Conservation (phyloP, 2,329 filamentous ascomycete species). For the Fusarium odoratissimum region DNA sequence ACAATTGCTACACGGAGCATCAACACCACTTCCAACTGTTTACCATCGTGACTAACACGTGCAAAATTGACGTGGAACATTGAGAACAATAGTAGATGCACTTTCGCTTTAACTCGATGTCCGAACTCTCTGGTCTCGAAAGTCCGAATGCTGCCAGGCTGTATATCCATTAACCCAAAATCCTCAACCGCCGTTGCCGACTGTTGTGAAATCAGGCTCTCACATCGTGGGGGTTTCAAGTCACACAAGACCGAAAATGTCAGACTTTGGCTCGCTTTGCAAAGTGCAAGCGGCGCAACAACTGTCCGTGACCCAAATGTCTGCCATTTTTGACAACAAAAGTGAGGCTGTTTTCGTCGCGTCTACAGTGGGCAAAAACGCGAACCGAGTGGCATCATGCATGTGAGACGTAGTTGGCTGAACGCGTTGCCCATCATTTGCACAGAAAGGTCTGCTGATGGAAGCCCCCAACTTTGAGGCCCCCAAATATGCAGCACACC, state of each 20-base stretch:
- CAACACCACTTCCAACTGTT: not conserved
- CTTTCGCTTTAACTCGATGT: not conserved
- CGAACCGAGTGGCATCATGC: not conserved
- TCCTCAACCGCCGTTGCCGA: not conserved
- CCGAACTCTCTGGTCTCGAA: not conserved
- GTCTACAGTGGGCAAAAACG: not conserved
- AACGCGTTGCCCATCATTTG: not conserved
- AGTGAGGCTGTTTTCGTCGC: accelerated
- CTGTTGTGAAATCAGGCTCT: no score
- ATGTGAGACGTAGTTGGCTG: not conserved
- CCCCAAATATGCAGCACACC: not conserved
- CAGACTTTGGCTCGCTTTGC: accelerated
- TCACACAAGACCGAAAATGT: accelerated
- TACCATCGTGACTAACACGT: no score
- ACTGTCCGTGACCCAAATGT: no score
- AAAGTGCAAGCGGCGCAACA: accelerated
- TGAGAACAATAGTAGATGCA: not conserved
- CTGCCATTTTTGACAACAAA: no score
- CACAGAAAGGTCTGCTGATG: not conserved
- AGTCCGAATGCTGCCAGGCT: not conserved
- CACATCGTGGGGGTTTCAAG: not conserved
- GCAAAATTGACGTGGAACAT: not conserved
- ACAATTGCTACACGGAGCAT: accelerated
- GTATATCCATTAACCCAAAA: not conserved
- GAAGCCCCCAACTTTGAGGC: not conserved